Evolutionary conservation across 148 eudicot species (phyloP).

Genomic region (Rhododendron griersonianum): DNA sequence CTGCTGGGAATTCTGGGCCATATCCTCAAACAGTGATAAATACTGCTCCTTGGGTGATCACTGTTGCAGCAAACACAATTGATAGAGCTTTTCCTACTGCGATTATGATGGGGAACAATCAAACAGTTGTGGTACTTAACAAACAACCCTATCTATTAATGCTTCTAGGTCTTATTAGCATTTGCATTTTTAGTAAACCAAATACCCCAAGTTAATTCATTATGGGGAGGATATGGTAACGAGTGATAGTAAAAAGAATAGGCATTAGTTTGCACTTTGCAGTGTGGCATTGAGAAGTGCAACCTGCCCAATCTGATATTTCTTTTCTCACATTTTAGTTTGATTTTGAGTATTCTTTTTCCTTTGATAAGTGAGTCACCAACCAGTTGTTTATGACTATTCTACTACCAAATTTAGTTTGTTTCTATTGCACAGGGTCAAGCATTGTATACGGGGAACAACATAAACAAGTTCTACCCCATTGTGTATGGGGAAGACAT

Average conservation of each 20-base stretch:
- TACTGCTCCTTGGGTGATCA: conserved; percentile 52
- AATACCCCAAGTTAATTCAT: not conserved
- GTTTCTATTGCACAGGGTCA: conserved; percentile 22
- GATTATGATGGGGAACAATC: conserved; percentile 37
- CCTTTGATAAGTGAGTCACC: not conserved
- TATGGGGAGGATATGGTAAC: not conserved
- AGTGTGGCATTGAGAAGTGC: not conserved
- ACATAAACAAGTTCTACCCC: conserved; percentile 21
- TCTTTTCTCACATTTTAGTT: not conserved
- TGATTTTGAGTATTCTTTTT: not conserved
- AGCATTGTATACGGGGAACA: conserved; percentile 20
- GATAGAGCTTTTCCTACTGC: conserved; percentile 39
- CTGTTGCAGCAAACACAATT: conserved; percentile 54
- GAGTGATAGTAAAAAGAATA: not conserved
- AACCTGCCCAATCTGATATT: not conserved
- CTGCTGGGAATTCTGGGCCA: conserved; percentile 55
- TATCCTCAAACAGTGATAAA: conserved; percentile 30
- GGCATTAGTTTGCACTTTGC: not conserved
- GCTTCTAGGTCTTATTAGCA: not conserved
- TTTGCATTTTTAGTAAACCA: not conserved
- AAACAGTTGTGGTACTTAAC: conserved; percentile 30
- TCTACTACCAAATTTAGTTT: not conserved
- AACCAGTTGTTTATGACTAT: not conserved
- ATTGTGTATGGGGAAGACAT: conserved; percentile 39
- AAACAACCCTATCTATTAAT: not conserved